Evolutionary conservation across 352 stramenopile species (phyloP), one percentile per base, ranked within the genome.

Genomic region (Aphanomyces cochlioides): DNA sequence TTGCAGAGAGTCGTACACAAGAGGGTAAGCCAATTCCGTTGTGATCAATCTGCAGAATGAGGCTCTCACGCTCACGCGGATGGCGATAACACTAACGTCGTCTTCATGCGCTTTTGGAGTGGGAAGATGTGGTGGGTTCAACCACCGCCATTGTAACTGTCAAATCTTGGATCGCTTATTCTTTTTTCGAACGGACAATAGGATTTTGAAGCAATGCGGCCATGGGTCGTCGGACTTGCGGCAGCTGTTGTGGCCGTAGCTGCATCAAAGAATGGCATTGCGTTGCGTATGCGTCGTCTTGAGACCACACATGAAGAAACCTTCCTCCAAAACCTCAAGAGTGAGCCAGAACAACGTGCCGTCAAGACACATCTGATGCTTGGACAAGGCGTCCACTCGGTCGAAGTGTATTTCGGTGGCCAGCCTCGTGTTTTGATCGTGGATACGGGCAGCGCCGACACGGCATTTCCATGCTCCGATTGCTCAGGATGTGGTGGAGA

Each of bases 371-470:
- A 41, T 13, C 78, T 89, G 47, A 74, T 53, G 34, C 75, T 75
- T 7, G 83, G 80, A 38, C 78, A 88, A 56, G 84, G 85, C 36
- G 89, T 85, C 8, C 84, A 93, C 76, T 91, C 84, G n/a, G 79
- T 92, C 58, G 77, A 82, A 40, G 83, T 89, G 10, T 67, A 77
- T 8, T 78, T 92, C 40, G 84, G 83, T 3, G 83, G 79, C 10
- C 86, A 94, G 50, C 39, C 72, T 34, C 83, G 82, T 3, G 80
- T 90, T 61, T 79, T 99, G 2, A 99, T 99, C 74, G 88, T 99
- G 53, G 96, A 99, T 75, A 99, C 96, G 5, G 96, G 96, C 19
- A 97, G 83, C 19, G 88, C 94, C 65, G 96, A 96, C 79, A 99
- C 96, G 1, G 96, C 96, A 15, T 98, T 99, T 76, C 89, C 97